Evolutionary conservation across 192 early-diverging fungal genomes (phyloP).

Genomic region (Coemansia furcata): DNA sequence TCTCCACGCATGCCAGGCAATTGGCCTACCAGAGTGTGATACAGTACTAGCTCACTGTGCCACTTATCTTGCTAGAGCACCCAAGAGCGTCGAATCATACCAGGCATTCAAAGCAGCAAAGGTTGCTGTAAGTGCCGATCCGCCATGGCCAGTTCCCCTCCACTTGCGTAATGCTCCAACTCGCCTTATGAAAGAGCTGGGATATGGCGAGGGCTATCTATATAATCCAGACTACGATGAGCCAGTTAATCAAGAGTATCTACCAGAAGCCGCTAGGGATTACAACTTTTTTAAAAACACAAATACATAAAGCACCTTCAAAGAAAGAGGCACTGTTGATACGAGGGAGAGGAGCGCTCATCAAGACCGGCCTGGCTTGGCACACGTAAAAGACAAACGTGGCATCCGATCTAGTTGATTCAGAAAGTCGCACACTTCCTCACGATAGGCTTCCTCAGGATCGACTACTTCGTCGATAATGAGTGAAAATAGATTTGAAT

Average conservation of each 20-base stretch:
- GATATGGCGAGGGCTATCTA: conserved; percentile 77
- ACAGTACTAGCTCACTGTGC: conserved; percentile 77
- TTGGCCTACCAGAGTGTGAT: conserved; percentile 94
- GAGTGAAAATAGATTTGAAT: conserved; percentile 42
- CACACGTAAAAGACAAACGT: conserved; percentile 3
- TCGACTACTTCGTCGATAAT: conserved; percentile 49
- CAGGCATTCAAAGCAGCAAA: conserved; percentile 72
- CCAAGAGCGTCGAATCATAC: conserved; percentile 81
- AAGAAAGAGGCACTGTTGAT: neutral
- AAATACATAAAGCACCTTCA: neutral
- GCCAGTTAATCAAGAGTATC: conserved; percentile 74
- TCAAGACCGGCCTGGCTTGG: neutral
- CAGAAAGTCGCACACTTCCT: conserved; percentile 44
- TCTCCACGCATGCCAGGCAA: conserved; percentile 79
- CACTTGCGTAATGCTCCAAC: conserved; percentile 85
- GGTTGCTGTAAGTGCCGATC: conserved; percentile 56
- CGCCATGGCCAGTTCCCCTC: conserved; percentile 77
- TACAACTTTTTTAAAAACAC: conserved; percentile 57
- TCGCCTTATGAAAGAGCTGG: conserved; percentile 74
- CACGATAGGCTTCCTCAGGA: conserved; percentile 48
- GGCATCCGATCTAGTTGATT: conserved; percentile 39
- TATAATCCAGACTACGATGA: conserved; percentile 79
- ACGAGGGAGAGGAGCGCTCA: neutral
- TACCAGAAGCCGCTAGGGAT: conserved; percentile 64
- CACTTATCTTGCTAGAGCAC: conserved; percentile 72